These are phyloP conservation scores for Eucalyptus brandiana DNA, from an alignment of 345 rosid species.

Conservation along the genomic window DNA sequence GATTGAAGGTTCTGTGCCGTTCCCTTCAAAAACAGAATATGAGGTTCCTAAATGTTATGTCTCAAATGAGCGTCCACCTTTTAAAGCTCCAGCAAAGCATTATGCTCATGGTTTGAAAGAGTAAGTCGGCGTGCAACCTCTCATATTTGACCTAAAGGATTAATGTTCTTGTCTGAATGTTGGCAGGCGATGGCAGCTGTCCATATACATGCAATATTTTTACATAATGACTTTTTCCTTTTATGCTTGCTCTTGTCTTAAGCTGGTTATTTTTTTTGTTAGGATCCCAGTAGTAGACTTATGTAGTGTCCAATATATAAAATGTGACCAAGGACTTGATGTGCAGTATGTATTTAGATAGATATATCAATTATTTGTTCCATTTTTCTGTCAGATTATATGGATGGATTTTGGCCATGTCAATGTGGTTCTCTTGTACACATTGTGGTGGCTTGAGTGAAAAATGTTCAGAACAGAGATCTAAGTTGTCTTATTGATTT, in stretches of 20 bases:
- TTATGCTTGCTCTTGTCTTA: not conserved
- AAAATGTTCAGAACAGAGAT: not conserved
- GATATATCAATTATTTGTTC: not conserved
- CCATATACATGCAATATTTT: not conserved
- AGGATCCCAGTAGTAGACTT: not conserved
- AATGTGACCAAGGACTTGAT: not conserved
- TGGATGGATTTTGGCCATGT: not conserved
- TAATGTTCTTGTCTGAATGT: not conserved
- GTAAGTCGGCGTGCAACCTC: conserved; percentile 15
- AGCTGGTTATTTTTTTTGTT: not conserved
- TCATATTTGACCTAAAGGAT: not conserved
- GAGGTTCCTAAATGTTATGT: conserved; percentile 71
- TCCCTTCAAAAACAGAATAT: conserved; percentile 35
- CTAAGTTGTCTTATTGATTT: not conserved
- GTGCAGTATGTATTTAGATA: not conserved
- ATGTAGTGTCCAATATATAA: not conserved
- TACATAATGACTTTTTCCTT: not conserved
- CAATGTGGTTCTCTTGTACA: not conserved
- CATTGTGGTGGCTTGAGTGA: not conserved
- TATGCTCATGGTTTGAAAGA: conserved; percentile 53
- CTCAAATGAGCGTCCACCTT: conserved; percentile 64
- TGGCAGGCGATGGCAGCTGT: not conserved
- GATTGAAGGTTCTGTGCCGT: conserved; percentile 80
- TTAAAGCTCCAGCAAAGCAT: conserved; percentile 42
- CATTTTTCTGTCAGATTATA: not conserved